Base-by-base conservation (phyloP, 2,329 filamentous ascomycete genomes). In the Truncatella angustata region DNA sequence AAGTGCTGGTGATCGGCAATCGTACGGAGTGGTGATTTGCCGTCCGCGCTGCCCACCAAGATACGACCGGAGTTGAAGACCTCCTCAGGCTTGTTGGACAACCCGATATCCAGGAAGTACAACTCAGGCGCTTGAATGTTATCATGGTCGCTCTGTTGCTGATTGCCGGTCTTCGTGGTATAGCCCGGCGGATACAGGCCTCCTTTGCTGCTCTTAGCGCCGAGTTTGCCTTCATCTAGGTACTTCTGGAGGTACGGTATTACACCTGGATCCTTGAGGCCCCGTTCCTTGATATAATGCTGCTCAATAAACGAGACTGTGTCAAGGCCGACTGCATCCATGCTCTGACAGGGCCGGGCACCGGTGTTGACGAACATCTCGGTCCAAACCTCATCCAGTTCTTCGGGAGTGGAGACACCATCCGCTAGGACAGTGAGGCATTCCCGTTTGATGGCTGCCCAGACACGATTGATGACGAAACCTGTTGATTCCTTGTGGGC, bases 381-480 rank as follows among this genome's bases (percentile, higher is more conserved):
- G 1, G 60, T 53, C 37, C 66, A 69, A 21, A 69, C 54, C 1
- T 58, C 59, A 26, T 70, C 67, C 7, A 70, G 58, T n/a, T 69
- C 64, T 16, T 54, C 57, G 4, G 67, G 66, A 2, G 55, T 59
- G 1, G 66, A 62, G 0, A 70, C 64, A 3, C 62, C 66, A 48
- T 69, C 66, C 10, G 60, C 53, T 26, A 70, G 39, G 5, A 69
- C 58, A 18, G 54, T 59, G 20, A 70, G 51, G n/a, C 59, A 62
- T 58, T 70, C 67, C 4, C 66, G 62, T 60, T 70, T 70, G 54
- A 65, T 54, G 5, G 67, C 67, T 1, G 64, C 67, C 67, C 67
- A 70, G 50, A 70, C 60, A 6, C 68, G 60, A 53, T 70, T 68
- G 54, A 69, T 66, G 34, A 70, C 63, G 39, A 70, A 63, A 3